Base-by-base conservation (phyloP, 1,284 basidiomycete species). In the Prillingera fragicola region DNA sequence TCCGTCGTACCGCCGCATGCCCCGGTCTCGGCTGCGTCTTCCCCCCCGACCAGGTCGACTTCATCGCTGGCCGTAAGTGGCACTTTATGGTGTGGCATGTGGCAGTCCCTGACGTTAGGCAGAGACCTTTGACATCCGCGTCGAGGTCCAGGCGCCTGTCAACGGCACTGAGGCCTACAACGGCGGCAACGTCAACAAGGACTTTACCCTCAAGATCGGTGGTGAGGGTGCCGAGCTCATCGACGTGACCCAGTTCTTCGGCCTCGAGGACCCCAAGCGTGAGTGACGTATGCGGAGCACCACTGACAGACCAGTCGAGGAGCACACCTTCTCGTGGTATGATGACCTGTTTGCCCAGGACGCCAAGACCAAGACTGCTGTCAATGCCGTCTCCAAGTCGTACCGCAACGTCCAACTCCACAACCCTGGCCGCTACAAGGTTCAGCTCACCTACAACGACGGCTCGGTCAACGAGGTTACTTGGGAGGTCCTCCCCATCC, bases 81-180 rank as follows among this genome's bases (percentile, higher is more conserved):
- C 9, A 15, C 8, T 23, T 24, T 5, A 13, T 36, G 19, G 34
- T 19, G 3, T 15, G 23, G n/a, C 33, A 35, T 35, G 23, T 22
- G 12, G 21, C 21, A n/a, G n/a, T 22, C 8, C 10, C 18, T 8
- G 12, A 5, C 14, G 1, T 35, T 5, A 12, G 6, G 13, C 45
- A 57, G 59, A 65, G 43, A 55, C 59, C 4, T 67, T 69, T 38
- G 67, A 69, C 54, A 65, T 69, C 46, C 59, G 65, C 12, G 43
- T 62, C 29, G 65, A 72, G 55, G 64, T 72, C 7, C 73, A 74
- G 47, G 73, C 73, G 1, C 73, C 72, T 8, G 56, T 65, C 12
- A 73, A 73, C 52, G 72, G 72, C 18, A 55, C 67, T 3, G 61
- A 68, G 47, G 64, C 72, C 2, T 73, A 59, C 56, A 71, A 72